Evolutionary conservation across 2,329 filamentous ascomycete genomes (phyloP).

Genomic region (Ophiosphaerella korrae): DNA sequence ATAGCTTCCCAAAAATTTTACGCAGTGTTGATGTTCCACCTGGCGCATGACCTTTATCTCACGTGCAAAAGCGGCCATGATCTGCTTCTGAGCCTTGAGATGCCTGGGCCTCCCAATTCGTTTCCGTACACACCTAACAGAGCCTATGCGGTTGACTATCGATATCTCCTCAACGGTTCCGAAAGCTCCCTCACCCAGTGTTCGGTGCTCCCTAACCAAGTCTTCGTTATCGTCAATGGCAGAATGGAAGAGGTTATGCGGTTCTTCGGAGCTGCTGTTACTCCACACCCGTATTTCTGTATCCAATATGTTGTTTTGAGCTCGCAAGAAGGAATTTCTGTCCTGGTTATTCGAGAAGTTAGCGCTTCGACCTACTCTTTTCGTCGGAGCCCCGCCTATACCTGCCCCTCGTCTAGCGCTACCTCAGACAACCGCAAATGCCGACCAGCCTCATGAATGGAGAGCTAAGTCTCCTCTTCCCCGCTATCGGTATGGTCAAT

Average conservation of each 20-base stretch:
- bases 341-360: neutral
- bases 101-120: constrained; percentile 9
- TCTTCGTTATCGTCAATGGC: constrained; percentile 15
- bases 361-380: constrained; percentile 1
- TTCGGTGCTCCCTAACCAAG: neutral
- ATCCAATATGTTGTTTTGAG: constrained; percentile 1
- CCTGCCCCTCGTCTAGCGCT: constrained; percentile 2
- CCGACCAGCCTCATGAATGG: constrained; percentile 4
- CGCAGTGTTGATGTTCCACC: constrained; percentile 19
- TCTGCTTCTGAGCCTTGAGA: constrained; percentile 12
- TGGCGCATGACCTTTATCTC: constrained; percentile 23
- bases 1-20: constrained; percentile 17
- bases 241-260: neutral
- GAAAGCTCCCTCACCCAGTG: constrained; percentile 12
- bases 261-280: neutral
- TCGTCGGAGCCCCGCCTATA: constrained; percentile 2
- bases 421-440: neutral
- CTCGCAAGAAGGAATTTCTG: constrained; percentile 2
- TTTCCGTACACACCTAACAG: constrained; percentile 15
- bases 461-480: constrained; percentile 3
- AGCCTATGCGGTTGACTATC: neutral
- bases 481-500: constrained; percentile 19
- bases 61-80: constrained; percentile 18
- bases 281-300: neutral
- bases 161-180: constrained; percentile 13